Base-by-base conservation (phyloP, 176 grass and related monocot species). In the Pontederia paniculata region DNA sequence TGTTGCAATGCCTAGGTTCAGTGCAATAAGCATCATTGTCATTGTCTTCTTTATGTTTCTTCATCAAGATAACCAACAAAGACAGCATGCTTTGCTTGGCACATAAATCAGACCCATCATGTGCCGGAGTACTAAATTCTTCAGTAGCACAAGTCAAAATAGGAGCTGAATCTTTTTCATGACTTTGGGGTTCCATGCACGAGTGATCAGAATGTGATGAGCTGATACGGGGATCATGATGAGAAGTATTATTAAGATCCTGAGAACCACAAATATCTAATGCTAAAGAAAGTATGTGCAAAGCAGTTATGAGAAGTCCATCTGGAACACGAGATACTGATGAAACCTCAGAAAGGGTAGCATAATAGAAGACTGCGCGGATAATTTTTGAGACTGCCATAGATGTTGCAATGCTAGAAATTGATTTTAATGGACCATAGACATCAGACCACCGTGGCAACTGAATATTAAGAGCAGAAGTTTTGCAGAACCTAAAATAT, bases 401-500 rank as follows among this genome's bases (percentile, higher is more conserved):
- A 9, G 85, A 88, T 52, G 86, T 90, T 63, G 86, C 91, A 73
- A 97, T 74, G 52, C 83, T 78, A 66, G 68, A 80, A 71, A 97
- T 86, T 55, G 52, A 58, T 45, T 13, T 59, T 53, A 97, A 71
- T 14, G 91, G 86, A 56, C 50, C 47, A 76, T 81, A 97, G 65
- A 90, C 64, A 58, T 47, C n/a, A 42, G 80, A 78, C 91, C 91
- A 97, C 60, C 62, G 80, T 76, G 91, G 91, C 73, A 97, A 63
- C 64, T 97, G 91, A 55, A 71, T 65, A 78, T 84, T 87, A 42
- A 81, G 80, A 73, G 86, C 85, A 64, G 79, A 89, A 48, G 66
- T 44, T 81, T 89, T 81, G 69, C 86, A 89, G 71, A 89, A 96
- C 54, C 79, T 85, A 41, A 89, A 81, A 58, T 86, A 96, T 96